Evolutionary conservation across 305 asterid genomes (phyloP).

Genomic region (Fraxinus greggii): DNA sequence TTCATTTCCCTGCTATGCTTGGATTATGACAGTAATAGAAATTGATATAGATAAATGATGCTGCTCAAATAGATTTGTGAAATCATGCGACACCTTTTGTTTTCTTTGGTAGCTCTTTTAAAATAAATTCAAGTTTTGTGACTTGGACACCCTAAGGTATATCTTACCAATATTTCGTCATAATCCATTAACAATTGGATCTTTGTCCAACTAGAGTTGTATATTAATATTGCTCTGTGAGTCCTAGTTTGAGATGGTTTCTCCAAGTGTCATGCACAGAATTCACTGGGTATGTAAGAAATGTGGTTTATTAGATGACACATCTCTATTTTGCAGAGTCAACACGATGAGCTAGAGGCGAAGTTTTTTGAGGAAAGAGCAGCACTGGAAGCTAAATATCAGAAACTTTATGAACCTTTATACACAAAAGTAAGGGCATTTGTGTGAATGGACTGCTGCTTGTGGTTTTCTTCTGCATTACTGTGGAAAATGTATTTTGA

Average conservation of each 20-base stretch:
- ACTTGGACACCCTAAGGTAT: neutral
- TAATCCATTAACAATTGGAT: neutral
- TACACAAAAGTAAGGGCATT: conserved; percentile 48
- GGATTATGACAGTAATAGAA: neutral
- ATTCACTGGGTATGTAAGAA: neutral
- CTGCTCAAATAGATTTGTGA: neutral
- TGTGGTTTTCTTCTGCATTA: neutral
- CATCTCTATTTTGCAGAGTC: conserved; percentile 38
- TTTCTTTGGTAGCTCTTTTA: neutral
- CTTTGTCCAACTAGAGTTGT: neutral
- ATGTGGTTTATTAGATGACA: neutral
- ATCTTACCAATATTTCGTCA: neutral
- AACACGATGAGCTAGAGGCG: conserved; percentile 68
- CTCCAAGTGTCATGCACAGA: neutral
- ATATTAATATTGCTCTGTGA: neutral
- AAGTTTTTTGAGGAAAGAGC: conserved; percentile 66
- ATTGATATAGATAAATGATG: neutral
- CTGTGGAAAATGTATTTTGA: conserved; percentile 4
- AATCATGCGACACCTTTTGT: neutral
- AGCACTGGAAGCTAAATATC: conserved; percentile 76
- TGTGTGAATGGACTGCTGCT: neutral
- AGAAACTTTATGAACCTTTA: conserved; percentile 64
- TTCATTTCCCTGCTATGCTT: neutral
- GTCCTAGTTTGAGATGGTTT: neutral
- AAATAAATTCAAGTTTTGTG: neutral